phyloP scores from a whole-genome alignment of 2,329 filamentous ascomycete species.

The Balansia obtecta region DNA sequence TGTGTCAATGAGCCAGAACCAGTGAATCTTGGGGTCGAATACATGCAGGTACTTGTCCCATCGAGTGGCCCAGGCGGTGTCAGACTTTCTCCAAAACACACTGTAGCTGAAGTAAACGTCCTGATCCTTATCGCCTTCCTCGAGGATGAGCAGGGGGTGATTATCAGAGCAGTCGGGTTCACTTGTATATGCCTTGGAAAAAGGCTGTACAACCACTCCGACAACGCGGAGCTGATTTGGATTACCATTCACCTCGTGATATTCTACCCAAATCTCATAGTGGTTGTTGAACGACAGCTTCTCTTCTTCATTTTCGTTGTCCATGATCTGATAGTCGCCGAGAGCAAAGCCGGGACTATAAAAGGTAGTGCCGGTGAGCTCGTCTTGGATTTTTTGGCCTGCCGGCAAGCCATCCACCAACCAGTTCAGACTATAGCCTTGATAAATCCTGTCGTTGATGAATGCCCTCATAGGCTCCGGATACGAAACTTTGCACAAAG shows the following conservation, averaged over 20 bases:
- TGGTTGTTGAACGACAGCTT: slow-evolving; percentile 74
- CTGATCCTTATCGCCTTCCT: slow-evolving; percentile 38
- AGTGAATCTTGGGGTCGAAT: slow-evolving; percentile 95
- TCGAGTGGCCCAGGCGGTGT: slow-evolving; percentile 85
- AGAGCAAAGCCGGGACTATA: slow-evolving; percentile 73
- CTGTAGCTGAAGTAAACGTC: slow-evolving; percentile 81
- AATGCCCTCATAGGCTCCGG: slow-evolving; percentile 58
- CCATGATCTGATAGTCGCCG: slow-evolving; percentile 39
- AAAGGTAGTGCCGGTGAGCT: slow-evolving; percentile 63
- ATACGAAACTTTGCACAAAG: slow-evolving; percentile 57
- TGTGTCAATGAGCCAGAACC: slow-evolving; percentile 96
- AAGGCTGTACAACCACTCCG: slow-evolving; percentile 78
- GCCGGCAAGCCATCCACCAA: slow-evolving; percentile 88
- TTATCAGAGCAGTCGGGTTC: slow-evolving; percentile 50
- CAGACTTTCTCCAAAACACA: slow-evolving; percentile 74
- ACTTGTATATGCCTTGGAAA: slow-evolving; percentile 50
- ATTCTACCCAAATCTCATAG: slow-evolving; percentile 88
- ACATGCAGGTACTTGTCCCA: slow-evolving; percentile 99
- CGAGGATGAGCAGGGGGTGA: slow-evolving; percentile 48
- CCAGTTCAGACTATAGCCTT: slow-evolving; percentile 92
- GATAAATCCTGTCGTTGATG: slow-evolving; percentile 67
- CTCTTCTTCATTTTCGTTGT: slow-evolving; percentile 39
- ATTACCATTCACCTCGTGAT: slow-evolving; percentile 62
- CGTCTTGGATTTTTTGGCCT: slow-evolving; percentile 69
- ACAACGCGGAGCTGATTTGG: slow-evolving; percentile 72